Conservation (phyloP, 106 monocot genomes). For the Triglochin maritima region DNA sequence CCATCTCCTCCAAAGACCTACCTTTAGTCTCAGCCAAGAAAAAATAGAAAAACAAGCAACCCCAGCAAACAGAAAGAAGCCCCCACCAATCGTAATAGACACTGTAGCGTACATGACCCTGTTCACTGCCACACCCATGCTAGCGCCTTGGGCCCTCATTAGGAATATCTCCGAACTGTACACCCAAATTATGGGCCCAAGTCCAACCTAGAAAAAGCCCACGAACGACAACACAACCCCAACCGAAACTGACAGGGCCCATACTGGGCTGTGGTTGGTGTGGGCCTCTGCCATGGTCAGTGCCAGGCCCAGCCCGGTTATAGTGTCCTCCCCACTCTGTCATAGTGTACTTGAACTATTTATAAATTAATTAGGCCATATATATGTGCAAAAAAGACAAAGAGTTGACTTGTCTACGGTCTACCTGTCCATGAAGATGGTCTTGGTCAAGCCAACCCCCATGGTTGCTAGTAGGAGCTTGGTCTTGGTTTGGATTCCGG, state of each 20-base stretch:
- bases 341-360: too few species aligned
- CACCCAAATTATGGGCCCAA: slow-evolving; percentile 50
- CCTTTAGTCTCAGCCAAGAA: slow-evolving; percentile 45
- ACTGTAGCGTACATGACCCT: slow-evolving; percentile 29
- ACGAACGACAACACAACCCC: slow-evolving; percentile 12
- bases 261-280: slow-evolving; percentile 1
- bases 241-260: slow-evolving; percentile 22
- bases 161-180: slow-evolving; percentile 63
- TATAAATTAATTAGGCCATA: too few species aligned
- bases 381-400: too few species aligned
- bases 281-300: slow-evolving; percentile 13
- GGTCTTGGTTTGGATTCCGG: slow-evolving; percentile 25
- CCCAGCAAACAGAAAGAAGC: slow-evolving; percentile 42
- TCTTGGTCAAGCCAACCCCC: slow-evolving; percentile 39
- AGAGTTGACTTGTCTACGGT: slow-evolving; percentile 10
- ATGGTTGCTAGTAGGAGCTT: slow-evolving; percentile 32
- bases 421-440: slow-evolving; percentile 31
- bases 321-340: background rate
- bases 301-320: slow-evolving; percentile 13
- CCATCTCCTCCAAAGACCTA: slow-evolving; percentile 40
- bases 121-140: slow-evolving; percentile 37
- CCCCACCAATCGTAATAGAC: slow-evolving; percentile 42
- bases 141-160: slow-evolving; percentile 29
- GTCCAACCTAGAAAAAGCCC: slow-evolving; percentile 38
- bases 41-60: slow-evolving; percentile 49